Conservation (phyloP, 371 early-diverging fungal genomes). For the Chytridium lagenaria region DNA sequence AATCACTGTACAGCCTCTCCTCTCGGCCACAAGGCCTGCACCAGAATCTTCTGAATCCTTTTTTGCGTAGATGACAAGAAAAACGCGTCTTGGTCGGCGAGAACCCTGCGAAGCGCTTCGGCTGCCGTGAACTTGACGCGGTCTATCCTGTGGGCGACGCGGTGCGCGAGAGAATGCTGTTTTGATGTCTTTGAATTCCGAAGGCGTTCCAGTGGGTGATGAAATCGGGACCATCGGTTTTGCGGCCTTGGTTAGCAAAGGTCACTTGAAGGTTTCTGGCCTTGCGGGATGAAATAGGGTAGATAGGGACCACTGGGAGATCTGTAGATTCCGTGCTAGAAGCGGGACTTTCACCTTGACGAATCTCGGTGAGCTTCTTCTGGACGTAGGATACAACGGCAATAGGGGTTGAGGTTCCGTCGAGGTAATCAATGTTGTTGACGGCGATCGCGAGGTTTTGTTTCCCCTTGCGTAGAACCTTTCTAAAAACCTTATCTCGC, state of each 20-base stretch:
- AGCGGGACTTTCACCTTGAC: not conserved
- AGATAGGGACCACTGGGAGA: slow-evolving; percentile 23
- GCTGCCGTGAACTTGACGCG: slow-evolving; percentile 24
- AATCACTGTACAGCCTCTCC: slow-evolving; percentile 42
- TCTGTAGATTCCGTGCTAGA: not conserved
- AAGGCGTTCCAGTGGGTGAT: slow-evolving; percentile 25
- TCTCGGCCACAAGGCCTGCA: slow-evolving; percentile 36
- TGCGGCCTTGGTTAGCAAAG: slow-evolving; percentile 4
- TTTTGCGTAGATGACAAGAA: slow-evolving; percentile 25
- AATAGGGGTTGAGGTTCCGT: not conserved
- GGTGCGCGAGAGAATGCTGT: slow-evolving; percentile 28
- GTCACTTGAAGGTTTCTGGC: slow-evolving; percentile 17
- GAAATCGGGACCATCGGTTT: slow-evolving; percentile 20
- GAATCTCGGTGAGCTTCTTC: not conserved
- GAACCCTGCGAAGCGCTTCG: slow-evolving; percentile 10
- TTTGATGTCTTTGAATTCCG: slow-evolving; percentile 38
- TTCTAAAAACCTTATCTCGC: slow-evolving; percentile 36
- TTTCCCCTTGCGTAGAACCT: slow-evolving; percentile 32
- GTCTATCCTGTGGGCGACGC: slow-evolving; percentile 15
- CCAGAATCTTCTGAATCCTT: slow-evolving; percentile 27
- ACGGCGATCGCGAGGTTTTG: slow-evolving; percentile 39
- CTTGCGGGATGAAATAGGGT: slow-evolving; percentile 31
- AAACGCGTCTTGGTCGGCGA: slow-evolving; percentile 28
- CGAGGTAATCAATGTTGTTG: slow-evolving; percentile 26
- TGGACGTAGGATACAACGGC: slow-evolving; percentile 1